Base-by-base conservation (phyloP, 1,139 yeast genomes). In the Hyphopichia fennica region DNA sequence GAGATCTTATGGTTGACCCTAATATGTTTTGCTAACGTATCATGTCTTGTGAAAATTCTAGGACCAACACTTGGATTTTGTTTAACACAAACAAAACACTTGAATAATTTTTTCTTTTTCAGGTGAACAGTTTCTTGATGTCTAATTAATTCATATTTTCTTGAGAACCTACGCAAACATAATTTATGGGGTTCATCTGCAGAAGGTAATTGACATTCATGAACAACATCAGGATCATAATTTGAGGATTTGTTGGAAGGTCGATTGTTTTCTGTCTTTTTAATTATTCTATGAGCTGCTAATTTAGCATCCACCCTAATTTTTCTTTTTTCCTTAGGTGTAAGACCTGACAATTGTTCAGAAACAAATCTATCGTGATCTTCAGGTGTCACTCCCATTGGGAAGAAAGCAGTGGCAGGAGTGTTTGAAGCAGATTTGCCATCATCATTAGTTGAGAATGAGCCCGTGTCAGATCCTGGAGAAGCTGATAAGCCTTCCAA, bases 81-180 rank as follows among this genome's bases (percentile, higher is more conserved):
- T 52, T 80, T 82, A 35, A 83, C 86, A 67, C 99, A 93, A 34
- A 86, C 83, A 57, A 83, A 84, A 63, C 99, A 93, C 58, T 87
- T 84, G 71, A 84, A 93, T 41, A 87, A 80, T 56, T 87, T 87
- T 64, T 93, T 86, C 63, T 85, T 87, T 42, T 87, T 76, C 2
- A 97, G 93, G 63, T 93, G 99, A 42, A 93, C 93, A 0, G 98
- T 91, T 60, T 93, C 96, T 65, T 91, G 96, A 63, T 93, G 98
- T 55, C 99, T 80, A 25, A 91, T 86, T 57, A 93, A 75, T 67
- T 93, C 99, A 58, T 93, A 93, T 27, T 96, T 95, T 54, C 99
- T 78, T 15, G 97, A 89, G 60, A 93, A 93, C 48, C 86, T 79
- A 55, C 95, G 87, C 51, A 81, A 70, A 62, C 98, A 91, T 41